Conservation (phyloP, 805 yeast species). For the Huiozyma sinensis region DNA sequence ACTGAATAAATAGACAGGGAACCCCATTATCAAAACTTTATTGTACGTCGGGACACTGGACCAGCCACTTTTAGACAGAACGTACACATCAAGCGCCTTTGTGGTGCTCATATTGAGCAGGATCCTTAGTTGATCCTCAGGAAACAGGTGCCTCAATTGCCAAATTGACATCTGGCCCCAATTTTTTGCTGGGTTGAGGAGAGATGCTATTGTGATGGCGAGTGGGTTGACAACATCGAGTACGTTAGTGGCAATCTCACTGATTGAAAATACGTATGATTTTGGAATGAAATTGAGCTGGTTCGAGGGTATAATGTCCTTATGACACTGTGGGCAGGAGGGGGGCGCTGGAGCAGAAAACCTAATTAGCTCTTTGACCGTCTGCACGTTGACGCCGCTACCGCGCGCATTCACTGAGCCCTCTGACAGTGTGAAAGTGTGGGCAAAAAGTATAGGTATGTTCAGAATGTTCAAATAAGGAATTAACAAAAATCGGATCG, state of each 20-base stretch:
- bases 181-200: slow-evolving; percentile 12
- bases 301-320: slow-evolving; percentile 1
- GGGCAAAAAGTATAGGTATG: too few relatives aligned
- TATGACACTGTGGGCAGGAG: slow-evolving; percentile 10
- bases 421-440: too few relatives aligned
- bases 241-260: background rate
- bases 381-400: too few relatives aligned
- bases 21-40: slow-evolving; percentile 13
- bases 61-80: slow-evolving; percentile 14
- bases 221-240: slow-evolving; percentile 4
- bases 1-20: slow-evolving; percentile 12
- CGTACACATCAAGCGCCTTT: slow-evolving; percentile 21
- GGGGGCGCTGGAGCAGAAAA: background rate
- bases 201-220: background rate
- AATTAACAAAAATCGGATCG: background rate
- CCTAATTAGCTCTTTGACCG: too few relatives aligned
- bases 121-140: slow-evolving; percentile 17
- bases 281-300: slow-evolving; percentile 2
- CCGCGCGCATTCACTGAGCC: too few relatives aligned
- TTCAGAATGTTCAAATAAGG: too few relatives aligned
- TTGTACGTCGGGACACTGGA: slow-evolving; percentile 11
- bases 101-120: slow-evolving; percentile 19
- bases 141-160: slow-evolving; percentile 21
- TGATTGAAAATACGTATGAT: background rate
- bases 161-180: slow-evolving; percentile 17